These are phyloP conservation scores for Aspergillus leporis DNA, from an alignment of 495 filamentous ascomycete genomes.

Conservation along the genomic window DNA sequence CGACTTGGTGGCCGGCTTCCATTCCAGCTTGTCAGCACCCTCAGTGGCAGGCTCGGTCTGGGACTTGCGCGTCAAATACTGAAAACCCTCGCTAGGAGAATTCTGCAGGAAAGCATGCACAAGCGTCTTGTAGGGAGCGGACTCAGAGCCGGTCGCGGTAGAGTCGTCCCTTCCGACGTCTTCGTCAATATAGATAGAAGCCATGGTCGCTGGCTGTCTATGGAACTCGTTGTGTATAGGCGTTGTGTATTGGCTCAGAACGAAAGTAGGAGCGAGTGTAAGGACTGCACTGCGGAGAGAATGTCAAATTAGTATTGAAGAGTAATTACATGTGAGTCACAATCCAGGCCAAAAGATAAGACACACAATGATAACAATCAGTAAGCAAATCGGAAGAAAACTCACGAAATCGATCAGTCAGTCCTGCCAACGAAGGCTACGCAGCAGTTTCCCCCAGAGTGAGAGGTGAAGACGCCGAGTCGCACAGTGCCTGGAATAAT, in stretches of 20 bases:
- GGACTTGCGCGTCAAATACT: slow-evolving; percentile 70
- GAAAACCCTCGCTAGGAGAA: slow-evolving; percentile 54
- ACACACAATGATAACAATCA: neutral
- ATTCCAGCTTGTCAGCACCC: slow-evolving; percentile 58
- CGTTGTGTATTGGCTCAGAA: too few relatives aligned
- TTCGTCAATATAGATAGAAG: slow-evolving; percentile 76
- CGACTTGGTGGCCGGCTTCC: slow-evolving; percentile 80
- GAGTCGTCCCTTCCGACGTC: slow-evolving; percentile 70
- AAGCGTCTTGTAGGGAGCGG: slow-evolving; percentile 78
- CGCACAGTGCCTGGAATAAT: slow-evolving; percentile 23
- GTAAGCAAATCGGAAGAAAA: neutral
- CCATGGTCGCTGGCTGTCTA: slow-evolving; percentile 30
- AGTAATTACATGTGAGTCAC: neutral
- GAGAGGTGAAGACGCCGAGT: slow-evolving; percentile 20
- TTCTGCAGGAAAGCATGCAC: slow-evolving; percentile 75
- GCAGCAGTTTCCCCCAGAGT: slow-evolving; percentile 6
- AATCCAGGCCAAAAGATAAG: neutral
- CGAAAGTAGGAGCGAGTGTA: neutral
- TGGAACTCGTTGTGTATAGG: neutral
- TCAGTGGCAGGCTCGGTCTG: slow-evolving; percentile 63
- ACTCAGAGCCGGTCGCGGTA: slow-evolving; percentile 66
- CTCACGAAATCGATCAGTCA: slow-evolving; percentile 9
- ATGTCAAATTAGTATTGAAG: neutral
- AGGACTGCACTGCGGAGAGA: neutral
- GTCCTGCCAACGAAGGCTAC: slow-evolving; percentile 1